phyloP scores from a whole-genome alignment of 208 protist species.

The Leishmania martiniquensis region DNA sequence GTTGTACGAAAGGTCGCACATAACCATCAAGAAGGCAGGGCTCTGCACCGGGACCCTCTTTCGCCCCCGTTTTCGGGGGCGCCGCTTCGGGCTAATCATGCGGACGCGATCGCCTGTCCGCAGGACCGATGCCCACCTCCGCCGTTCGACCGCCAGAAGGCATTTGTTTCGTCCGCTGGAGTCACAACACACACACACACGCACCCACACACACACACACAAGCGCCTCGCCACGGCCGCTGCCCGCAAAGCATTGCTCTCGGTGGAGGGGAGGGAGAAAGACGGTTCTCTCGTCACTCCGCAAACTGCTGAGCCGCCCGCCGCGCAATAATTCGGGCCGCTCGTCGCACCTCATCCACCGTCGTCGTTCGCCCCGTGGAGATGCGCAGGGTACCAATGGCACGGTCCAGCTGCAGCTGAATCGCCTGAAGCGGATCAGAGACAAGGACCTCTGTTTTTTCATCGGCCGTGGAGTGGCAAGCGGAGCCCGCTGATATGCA shows the following conservation, averaged over 20 bases:
- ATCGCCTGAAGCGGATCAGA: slow-evolving; percentile 75
- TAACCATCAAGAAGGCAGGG: neutral
- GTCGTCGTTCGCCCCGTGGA: slow-evolving; percentile 75
- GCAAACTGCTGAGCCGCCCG: slow-evolving; percentile 80
- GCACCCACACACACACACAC: neutral
- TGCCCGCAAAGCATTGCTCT: neutral
- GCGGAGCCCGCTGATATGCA: slow-evolving; percentile 88
- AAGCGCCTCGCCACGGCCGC: neutral
- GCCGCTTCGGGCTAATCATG: neutral
- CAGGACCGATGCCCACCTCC: neutral
- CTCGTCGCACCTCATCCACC: slow-evolving; percentile 66
- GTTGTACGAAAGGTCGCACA: neutral
- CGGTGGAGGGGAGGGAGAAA: neutral
- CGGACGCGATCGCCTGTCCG: neutral
- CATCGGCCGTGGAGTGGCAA: slow-evolving; percentile 70
- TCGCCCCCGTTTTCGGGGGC: neutral
- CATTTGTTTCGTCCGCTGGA: neutral
- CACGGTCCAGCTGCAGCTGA: slow-evolving; percentile 49
- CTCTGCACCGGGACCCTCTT: neutral
- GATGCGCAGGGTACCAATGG: slow-evolving; percentile 79
- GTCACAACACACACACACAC: neutral
- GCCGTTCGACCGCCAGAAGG: neutral
- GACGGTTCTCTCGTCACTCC: slow-evolving; percentile 29
- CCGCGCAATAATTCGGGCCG: slow-evolving; percentile 72
- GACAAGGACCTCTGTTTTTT: slow-evolving; percentile 51